phyloP scores from a whole-genome alignment of 345 rosid species.

The Combretum micranthum region DNA sequence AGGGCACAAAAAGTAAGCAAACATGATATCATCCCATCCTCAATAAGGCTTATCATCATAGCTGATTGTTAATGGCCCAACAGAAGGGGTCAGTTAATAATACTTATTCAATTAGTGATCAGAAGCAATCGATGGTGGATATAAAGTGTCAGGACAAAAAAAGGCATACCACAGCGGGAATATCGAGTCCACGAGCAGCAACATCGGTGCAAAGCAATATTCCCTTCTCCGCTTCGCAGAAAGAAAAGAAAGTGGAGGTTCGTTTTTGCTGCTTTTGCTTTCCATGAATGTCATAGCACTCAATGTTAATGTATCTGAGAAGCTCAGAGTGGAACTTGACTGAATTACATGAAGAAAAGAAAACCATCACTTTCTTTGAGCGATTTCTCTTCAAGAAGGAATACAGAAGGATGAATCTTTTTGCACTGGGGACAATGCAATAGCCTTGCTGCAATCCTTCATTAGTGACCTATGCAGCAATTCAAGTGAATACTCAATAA shows the following conservation, averaged over 20 bases:
- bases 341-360: constrained; percentile 97
- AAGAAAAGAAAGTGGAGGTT: constrained; percentile 87
- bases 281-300: constrained; percentile 85
- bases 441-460: constrained; percentile 96
- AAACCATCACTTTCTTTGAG: constrained; percentile 94
- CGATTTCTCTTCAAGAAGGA: constrained; percentile 86
- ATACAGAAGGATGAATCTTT: constrained; percentile 77
- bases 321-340: constrained; percentile 86
- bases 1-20: neutral
- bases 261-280: constrained; percentile 89
- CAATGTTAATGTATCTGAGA: constrained; percentile 68
- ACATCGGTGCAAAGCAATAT: constrained; percentile 94
- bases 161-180: constrained; percentile 79
- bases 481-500: neutral
- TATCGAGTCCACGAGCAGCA: constrained; percentile 98
- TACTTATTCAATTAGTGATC: too few species aligned
- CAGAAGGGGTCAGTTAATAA: neutral
- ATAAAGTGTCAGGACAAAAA: neutral
- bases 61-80: neutral
- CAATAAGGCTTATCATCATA: neutral
- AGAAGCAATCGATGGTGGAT: too few species aligned
- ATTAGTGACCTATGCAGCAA: constrained; percentile 66
- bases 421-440: constrained; percentile 75
- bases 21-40: neutral
- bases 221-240: constrained; percentile 90